Conservation (phyloP, 2,329 filamentous ascomycete genomes). For the Venturia aucupariae region DNA sequence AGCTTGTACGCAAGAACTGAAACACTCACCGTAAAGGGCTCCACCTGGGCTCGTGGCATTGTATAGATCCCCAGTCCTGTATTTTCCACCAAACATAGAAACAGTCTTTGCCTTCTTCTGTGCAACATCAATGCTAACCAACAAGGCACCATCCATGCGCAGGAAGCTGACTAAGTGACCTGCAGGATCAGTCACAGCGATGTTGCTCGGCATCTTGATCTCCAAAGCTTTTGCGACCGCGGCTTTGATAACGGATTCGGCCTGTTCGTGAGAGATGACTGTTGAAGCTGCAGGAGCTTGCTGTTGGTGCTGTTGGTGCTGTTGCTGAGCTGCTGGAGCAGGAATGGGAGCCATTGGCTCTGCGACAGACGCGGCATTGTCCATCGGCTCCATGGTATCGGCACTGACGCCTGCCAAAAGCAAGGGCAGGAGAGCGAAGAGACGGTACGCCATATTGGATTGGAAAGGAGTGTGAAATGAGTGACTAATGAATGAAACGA, state of each 20-base stretch:
- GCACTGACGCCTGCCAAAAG: slow-evolving; percentile 1
- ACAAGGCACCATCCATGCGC: slow-evolving; percentile 24
- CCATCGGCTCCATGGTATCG: background rate
- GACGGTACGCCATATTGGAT: slow-evolving; percentile 3
- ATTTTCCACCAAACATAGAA: slow-evolving; percentile 23
- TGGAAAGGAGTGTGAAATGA: background rate
- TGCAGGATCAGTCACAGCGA: slow-evolving; percentile 24
- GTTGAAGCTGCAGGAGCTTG: background rate
- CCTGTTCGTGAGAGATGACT: slow-evolving; percentile 17
- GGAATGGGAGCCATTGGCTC: background rate
- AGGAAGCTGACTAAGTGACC: slow-evolving; percentile 24
- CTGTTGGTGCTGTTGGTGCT: background rate
- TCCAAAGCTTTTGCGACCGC: slow-evolving; percentile 21
- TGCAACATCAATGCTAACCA: slow-evolving; percentile 23
- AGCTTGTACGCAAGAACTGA: slow-evolving; percentile 16
- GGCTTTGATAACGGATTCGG: slow-evolving; percentile 20
- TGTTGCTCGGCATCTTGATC: slow-evolving; percentile 22
- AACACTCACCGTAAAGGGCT: slow-evolving; percentile 15
- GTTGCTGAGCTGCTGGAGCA: background rate
- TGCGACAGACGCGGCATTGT: background rate
- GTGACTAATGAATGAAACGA: background rate
- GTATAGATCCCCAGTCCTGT: slow-evolving; percentile 8
- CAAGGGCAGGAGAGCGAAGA: slow-evolving; percentile 4
- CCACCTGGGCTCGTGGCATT: slow-evolving; percentile 7
- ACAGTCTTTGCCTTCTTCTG: slow-evolving; percentile 24